A percentile compares a stretch with the other conserved stretches of the same genome.
Evolutionary conservation across 768 basidiomycete genomes (phyloP).

Genomic region (Omphalotus guepiniiformis): DNA sequence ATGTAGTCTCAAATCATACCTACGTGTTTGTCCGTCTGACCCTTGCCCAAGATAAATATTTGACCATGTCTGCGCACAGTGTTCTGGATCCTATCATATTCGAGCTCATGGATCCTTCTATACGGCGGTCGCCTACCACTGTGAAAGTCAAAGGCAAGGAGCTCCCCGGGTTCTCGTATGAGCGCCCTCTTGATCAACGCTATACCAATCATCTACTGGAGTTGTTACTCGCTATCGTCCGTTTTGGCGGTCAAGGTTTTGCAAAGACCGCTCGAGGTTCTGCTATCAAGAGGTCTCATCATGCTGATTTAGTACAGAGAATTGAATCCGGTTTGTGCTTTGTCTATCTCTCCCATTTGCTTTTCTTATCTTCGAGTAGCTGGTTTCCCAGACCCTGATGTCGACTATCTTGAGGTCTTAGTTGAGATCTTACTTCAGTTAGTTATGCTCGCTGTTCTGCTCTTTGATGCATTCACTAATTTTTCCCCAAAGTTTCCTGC

Average conservation of each 20-base stretch:
- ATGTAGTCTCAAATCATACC: conserved; percentile 85
- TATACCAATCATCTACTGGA: conserved; percentile 73
- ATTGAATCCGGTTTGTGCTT: conserved; percentile 48
- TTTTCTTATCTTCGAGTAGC: no score
- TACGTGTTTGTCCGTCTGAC: conserved; percentile 55
- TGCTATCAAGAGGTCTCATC: conserved; percentile 58
- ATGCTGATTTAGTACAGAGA: conserved; percentile 57
- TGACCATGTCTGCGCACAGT: no score
- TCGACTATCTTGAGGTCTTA: conserved; percentile 74
- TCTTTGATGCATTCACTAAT: conserved; percentile 2
- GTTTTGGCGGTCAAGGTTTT: conserved; percentile 89
- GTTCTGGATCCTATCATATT: conserved; percentile 84
- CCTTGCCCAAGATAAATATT: no score
- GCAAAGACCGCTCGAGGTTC: conserved; percentile 69
- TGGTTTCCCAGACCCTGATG: conserved; percentile 44
- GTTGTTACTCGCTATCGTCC: conserved; percentile 67
- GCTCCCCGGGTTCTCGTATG: conserved; percentile 64
- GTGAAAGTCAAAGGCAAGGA: conserved; percentile 61
- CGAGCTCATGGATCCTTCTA: conserved; percentile 68
- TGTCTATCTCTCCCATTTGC: conserved; percentile 6
- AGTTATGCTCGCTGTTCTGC: conserved; percentile 14
- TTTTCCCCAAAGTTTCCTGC: conserved; percentile 52
- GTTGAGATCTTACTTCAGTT: conserved; percentile 73
- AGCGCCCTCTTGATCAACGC: conserved; percentile 72
- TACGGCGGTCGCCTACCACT: conserved; percentile 46